Conservation (phyloP, 257 asterid genomes). For the Lycium barbarum region DNA sequence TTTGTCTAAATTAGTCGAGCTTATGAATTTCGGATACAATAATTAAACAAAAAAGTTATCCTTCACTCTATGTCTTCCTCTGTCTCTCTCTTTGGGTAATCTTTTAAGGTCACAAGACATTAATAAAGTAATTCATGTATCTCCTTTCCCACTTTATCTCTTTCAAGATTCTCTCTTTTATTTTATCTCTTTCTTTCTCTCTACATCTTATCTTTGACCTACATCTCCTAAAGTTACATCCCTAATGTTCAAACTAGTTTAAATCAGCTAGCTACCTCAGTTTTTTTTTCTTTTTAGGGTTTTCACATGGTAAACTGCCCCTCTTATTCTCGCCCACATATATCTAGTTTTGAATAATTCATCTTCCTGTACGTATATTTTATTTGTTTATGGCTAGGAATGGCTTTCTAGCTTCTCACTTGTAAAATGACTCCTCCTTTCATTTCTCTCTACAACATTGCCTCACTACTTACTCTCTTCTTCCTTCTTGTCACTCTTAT, state of each 20-base stretch:
- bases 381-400: conserved; percentile 35
- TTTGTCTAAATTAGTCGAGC: too few relatives aligned
- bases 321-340: not conserved
- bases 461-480: conserved; percentile 26
- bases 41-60: too few relatives aligned
- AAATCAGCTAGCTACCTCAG: not conserved
- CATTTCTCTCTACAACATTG: conserved; percentile 31
- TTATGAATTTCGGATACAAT: too few relatives aligned
- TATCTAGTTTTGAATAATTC: not conserved
- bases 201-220: not conserved
- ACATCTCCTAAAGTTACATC: not conserved
- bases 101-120: conserved; percentile 26
- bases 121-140: conserved; percentile 30
- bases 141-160: conserved; percentile 29
- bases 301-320: conserved; percentile 9
- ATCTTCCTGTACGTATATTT: not conserved
- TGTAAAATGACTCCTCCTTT: conserved; percentile 27
- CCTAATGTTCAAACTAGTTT: conserved; percentile 22
- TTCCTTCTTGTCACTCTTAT: conserved; percentile 32
- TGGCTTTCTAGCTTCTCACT: conserved; percentile 18
- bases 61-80: too few relatives aligned
- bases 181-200: not conserved
- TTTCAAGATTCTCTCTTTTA: conserved; percentile 32
- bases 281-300: not conserved
- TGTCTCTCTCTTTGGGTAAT: not conserved